phyloP scores from a whole-genome alignment of 169 alveolate species.

The Eimeria zaria region DNA sequence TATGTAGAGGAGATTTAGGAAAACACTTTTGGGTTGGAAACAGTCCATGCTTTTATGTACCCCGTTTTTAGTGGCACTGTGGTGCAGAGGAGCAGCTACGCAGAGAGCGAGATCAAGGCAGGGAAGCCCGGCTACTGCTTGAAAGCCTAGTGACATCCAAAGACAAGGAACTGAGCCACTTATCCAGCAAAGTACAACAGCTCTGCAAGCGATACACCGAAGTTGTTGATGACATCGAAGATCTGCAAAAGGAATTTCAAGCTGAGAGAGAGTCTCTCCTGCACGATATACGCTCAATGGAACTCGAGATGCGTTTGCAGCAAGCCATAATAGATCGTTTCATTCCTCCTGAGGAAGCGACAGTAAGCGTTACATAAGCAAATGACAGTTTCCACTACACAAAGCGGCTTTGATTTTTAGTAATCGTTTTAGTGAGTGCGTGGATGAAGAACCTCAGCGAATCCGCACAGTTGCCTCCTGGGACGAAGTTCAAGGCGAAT shows the following conservation, averaged over 20 bases:
- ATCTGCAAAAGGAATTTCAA: constrained; percentile 90
- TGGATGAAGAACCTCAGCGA: constrained; percentile 34
- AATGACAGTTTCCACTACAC: not conserved
- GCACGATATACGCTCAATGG: constrained; percentile 90
- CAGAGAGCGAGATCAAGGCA: constrained; percentile 44
- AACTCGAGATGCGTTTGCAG: constrained; percentile 89
- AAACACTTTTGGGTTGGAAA: not conserved
- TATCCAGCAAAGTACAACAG: constrained; percentile 83
- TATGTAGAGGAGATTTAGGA: not conserved
- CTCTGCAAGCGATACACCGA: constrained; percentile 89
- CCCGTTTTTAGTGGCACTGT: not conserved
- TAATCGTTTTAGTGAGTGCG: not conserved
- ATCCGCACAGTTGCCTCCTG: constrained; percentile 56
- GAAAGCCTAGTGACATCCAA: constrained; percentile 50
- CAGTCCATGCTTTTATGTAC: not conserved
- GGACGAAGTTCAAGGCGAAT: constrained; percentile 58
- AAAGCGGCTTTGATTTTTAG: not conserved
- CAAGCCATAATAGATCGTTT: constrained; percentile 89
- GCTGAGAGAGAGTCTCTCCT: constrained; percentile 91
- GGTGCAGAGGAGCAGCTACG: constrained; percentile 78
- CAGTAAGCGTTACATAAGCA: not conserved
- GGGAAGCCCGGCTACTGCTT: constrained; percentile 44
- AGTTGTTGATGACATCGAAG: constrained; percentile 90
- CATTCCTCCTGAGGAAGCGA: constrained; percentile 90
- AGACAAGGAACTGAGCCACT: constrained; percentile 84